Evolutionary conservation across 1,284 basidiomycete genomes (phyloP), one percentile per base, ranked within the genome.

Genomic region (Takashimella koratensis): DNA sequence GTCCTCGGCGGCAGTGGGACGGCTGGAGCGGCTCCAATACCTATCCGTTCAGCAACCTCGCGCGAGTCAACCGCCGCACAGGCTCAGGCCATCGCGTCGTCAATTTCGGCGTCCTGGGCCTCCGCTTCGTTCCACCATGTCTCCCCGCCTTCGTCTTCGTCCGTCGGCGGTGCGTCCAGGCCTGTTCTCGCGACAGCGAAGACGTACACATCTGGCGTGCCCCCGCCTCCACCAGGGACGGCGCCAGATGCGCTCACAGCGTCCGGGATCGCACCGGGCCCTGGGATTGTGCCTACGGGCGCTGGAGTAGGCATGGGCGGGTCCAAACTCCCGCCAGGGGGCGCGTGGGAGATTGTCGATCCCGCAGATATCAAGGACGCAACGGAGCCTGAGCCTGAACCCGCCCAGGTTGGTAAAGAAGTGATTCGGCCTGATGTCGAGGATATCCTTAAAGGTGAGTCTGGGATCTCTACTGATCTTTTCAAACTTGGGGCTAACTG

Each of bases 381-480:
- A 5, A 51, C 58, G 0, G 53, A 59, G 25, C 62, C 61, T 27
- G 45, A 45, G 5, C 50, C 58, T 0, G 53, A 59, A 25, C 62
- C 61, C 1, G 40, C 44, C 25, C 48, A 5, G 44, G 64, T 57
- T 73, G 79, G 66, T 69, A 80, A 62, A 76, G 80, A 78, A 45
- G 70, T 68, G 2, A 55, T 90, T 49, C 81, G 85, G 57, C 71
- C 79, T n/a, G 85, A 90, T 67, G 82, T 82, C 2, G 81, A 85
- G 39, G 84, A 85, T 52, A 84, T 91, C 58, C 81, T 89, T 52
- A 81, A 81, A 65, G 88, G 87, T 89, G 79, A 67, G 65, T 58
- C 59, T 36, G 49, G 59, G 58, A 56, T 65, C 46, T 60, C 57
- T 49, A 58, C 45, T 11, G 45, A 36, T 8, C 16, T 36, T 36